Evolutionary conservation across 2,329 filamentous ascomycete species (phyloP).

Genomic region (Colletotrichum eremochloae): DNA sequence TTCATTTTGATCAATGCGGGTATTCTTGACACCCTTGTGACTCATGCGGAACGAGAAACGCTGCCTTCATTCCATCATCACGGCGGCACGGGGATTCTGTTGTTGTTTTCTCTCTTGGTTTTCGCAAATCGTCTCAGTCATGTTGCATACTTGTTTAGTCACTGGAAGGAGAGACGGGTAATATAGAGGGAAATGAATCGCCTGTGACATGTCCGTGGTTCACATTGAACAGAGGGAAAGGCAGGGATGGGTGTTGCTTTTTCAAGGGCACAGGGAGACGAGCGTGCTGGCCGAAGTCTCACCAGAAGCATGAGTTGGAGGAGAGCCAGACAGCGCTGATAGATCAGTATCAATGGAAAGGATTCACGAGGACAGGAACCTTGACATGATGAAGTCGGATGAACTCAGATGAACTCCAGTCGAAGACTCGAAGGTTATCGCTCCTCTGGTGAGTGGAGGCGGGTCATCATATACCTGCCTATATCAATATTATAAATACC

Average conservation of each 20-base stretch:
- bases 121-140: slow-evolving; percentile 42
- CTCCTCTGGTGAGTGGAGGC: not conserved
- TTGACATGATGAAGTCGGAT: not conserved
- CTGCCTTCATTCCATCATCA: slow-evolving; percentile 39
- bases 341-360: slow-evolving; percentile 41
- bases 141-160: slow-evolving; percentile 41
- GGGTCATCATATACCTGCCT: too few species aligned
- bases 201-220: slow-evolving; percentile 27
- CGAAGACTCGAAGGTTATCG: not conserved
- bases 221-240: slow-evolving; percentile 21
- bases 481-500: not conserved
- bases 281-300: slow-evolving; percentile 20
- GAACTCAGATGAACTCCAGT: not conserved
- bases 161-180: slow-evolving; percentile 33
- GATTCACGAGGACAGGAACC: slow-evolving; percentile 15
- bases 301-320: slow-evolving; percentile 25
- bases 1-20: slow-evolving; percentile 36
- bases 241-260: not conserved
- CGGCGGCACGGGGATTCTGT: slow-evolving; percentile 29
- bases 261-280: slow-evolving; percentile 6
- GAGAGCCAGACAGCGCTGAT: slow-evolving; percentile 32
- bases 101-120: slow-evolving; percentile 7
- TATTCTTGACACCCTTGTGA: slow-evolving; percentile 41
- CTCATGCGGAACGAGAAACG: slow-evolving; percentile 34
- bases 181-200: slow-evolving; percentile 38